phyloP scores from a whole-genome alignment of 805 yeast species.

The Wickerhamiella dianesei region DNA sequence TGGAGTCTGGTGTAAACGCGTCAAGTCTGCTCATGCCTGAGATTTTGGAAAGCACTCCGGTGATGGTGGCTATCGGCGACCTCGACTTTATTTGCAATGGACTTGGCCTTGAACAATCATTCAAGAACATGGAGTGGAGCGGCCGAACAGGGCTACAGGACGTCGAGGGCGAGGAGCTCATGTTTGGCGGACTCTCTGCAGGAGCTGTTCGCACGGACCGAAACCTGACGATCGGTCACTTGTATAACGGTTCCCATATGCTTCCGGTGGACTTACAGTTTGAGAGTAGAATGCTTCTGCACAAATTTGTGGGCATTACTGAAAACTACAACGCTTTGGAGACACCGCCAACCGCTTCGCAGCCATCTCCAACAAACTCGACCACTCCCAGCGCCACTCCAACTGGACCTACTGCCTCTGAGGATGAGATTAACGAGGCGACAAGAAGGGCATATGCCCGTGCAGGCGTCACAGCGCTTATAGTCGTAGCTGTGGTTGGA shows the following conservation, averaged over 20 bases:
- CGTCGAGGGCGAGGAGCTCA: conserved; percentile 31
- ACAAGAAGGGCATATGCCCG: conserved; percentile 26
- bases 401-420: not conserved
- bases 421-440: conserved; percentile 23
- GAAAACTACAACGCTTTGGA: not conserved
- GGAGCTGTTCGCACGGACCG: conserved; percentile 43
- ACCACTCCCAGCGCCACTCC: not conserved
- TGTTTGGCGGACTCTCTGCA: conserved; percentile 29
- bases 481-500: conserved; percentile 22
- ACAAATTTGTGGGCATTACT: conserved; percentile 26
- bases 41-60: conserved; percentile 41
- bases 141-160: conserved; percentile 27
- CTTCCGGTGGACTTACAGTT: conserved; percentile 73
- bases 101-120: conserved; percentile 56
- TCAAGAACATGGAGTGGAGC: conserved; percentile 51
- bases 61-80: conserved; percentile 74
- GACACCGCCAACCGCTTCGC: not conserved
- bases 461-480: conserved; percentile 28
- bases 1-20: conserved; percentile 36
- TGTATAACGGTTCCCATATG: conserved; percentile 81
- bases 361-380: not conserved
- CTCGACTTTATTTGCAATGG: conserved; percentile 81
- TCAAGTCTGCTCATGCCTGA: conserved; percentile 55
- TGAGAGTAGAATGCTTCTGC: conserved; percentile 56
- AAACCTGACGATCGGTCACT: conserved; percentile 62